Base-by-base conservation (phyloP, 768 basidiomycete species). In the Lactarius akahatsu region DNA sequence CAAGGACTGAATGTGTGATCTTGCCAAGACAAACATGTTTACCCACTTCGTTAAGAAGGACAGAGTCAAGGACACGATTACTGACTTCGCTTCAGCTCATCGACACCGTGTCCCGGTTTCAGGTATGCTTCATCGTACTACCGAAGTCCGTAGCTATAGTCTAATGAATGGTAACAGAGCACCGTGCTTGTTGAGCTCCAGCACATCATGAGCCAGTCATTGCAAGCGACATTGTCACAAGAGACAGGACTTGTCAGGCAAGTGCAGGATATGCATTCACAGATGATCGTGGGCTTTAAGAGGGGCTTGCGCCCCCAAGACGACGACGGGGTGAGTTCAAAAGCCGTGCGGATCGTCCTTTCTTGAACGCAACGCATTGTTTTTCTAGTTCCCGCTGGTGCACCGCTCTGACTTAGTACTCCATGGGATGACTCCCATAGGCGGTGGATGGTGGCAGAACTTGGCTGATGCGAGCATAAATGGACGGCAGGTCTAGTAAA, bases 181-280 rank as follows among this genome's bases (percentile, higher is more conserved):
- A 32, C 66, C 11, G 58, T 64, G 15, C 63, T 62, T 10, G 28
- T 61, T 16, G 55, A 59, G 57, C 23, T 59, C n/a, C 68, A 66
- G 20, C 64, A 66, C 54, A 43, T 28, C 36, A 54, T 67, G 45
- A 62, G 62, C 18, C 40, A 52, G 45, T 66, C 18, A 18, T 20
- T 65, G 45, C 38, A 36, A 16, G 57, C 64, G 26, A 45, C 34
- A 34, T 30, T 20, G 38, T 67, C 61, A 18, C 66, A 56, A 34
- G 66, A 67, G 36, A 63, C 50, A 38, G 58, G 43, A 5, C 62
- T 67, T 28, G 66, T 67, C 34, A 55, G 55, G 28, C 62, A 63
- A 41, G 36, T 63, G 15, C 38, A 63, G n/a, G 45, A 26, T 20
- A 63, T 63, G 62, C 66, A 67, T 28, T 59, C 60, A 13, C 50